Evolutionary conservation across 2,329 filamentous ascomycete species (phyloP).

Genomic region (Claviceps monticola): DNA sequence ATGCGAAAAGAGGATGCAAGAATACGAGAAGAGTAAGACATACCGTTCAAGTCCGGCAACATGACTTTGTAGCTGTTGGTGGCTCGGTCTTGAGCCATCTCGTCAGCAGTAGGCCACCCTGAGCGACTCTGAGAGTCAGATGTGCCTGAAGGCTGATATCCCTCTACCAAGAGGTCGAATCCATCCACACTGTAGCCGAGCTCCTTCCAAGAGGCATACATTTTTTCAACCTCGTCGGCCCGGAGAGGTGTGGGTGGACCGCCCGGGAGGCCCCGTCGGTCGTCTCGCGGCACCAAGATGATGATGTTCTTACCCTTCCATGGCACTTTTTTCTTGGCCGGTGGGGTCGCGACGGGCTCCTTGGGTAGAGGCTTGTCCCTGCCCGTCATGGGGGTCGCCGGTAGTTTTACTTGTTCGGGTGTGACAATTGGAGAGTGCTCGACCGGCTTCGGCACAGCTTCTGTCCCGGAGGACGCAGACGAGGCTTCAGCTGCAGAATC

Average conservation of each 20-base stretch:
- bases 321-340: conserved; percentile 54
- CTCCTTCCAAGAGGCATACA: conserved; percentile 52
- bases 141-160: conserved; percentile 21
- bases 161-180: conserved; percentile 48
- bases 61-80: conserved; percentile 44
- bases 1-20: neutral
- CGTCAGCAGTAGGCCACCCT: conserved; percentile 51
- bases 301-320: conserved; percentile 67
- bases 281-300: conserved; percentile 54
- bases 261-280: conserved; percentile 46
- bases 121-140: conserved; percentile 49
- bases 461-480: neutral
- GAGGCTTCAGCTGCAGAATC: conserved; percentile 4
- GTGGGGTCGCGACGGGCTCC: conserved; percentile 33
- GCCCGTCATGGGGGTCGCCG: conserved; percentile 22
- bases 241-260: conserved; percentile 40
- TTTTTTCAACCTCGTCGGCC: conserved; percentile 41
- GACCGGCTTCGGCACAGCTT: neutral
- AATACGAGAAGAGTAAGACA: conserved; percentile 9
- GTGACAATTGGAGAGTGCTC: conserved; percentile 9
- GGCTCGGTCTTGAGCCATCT: conserved; percentile 42
- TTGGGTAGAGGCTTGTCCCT: conserved; percentile 23
- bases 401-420: conserved; percentile 14
- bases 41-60: conserved; percentile 55
- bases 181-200: conserved; percentile 55